These are phyloP conservation scores for Tribonema minus DNA, from an alignment of 108 stramenopile species.

Conservation along the genomic window DNA sequence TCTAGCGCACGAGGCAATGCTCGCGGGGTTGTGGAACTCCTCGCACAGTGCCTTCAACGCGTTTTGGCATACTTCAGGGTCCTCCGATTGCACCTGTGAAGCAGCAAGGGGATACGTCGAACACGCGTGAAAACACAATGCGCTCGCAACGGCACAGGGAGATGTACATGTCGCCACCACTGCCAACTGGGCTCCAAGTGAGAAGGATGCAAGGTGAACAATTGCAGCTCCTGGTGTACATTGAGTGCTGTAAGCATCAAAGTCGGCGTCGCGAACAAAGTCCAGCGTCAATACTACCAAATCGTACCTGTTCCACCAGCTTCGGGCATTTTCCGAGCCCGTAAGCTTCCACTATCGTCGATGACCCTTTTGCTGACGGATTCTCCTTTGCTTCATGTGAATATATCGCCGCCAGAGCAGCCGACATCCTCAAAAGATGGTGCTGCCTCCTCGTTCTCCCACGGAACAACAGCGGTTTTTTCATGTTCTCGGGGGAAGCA, in stretches of 20 bases:
- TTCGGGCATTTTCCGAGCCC: slow-evolving; percentile 50
- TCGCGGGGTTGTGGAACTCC: slow-evolving; percentile 50
- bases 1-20: slow-evolving; percentile 34
- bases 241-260: background rate
- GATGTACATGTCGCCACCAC: background rate
- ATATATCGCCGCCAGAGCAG: no score
- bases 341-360: slow-evolving; percentile 46
- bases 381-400: slow-evolving; percentile 4
- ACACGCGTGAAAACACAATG: background rate
- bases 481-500: no score
- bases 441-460: no score
- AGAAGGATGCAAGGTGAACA: background rate
- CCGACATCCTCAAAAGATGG: no score
- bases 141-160: background rate
- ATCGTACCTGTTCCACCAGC: slow-evolving; percentile 47
- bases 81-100: slow-evolving; percentile 4
- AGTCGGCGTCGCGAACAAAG: background rate
- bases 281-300: background rate
- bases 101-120: background rate
- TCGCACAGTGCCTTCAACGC: slow-evolving; percentile 48
- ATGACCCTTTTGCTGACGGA: background rate
- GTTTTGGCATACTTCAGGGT: slow-evolving; percentile 35
- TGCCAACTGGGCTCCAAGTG: no score
- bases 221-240: background rate
- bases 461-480: no score